These are phyloP conservation scores for Chrysoporthe deuterocubensis DNA, from an alignment of 2,329 filamentous ascomycete genomes.

Conservation along the genomic window DNA sequence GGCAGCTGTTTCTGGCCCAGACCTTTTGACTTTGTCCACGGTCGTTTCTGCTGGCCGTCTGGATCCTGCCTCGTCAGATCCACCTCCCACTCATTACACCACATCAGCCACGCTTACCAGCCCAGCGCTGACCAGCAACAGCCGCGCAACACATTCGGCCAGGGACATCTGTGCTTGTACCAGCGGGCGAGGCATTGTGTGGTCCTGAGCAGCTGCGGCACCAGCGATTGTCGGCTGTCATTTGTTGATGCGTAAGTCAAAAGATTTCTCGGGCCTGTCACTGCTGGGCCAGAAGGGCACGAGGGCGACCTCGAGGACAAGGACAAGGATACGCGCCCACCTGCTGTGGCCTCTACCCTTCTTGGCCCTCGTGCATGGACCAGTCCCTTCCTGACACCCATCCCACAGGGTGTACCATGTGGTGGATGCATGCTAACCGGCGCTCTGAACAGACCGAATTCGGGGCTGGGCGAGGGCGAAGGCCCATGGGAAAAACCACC, in stretches of 20 bases:
- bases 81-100: neutral
- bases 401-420: neutral
- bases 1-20: neutral
- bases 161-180: neutral
- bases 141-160: neutral
- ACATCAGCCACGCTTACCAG: neutral
- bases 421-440: conserved; percentile 8
- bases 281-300: conserved; percentile 3
- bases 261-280: conserved; percentile 8
- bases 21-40: neutral
- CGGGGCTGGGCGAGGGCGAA: conserved; percentile 37
- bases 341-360: neutral
- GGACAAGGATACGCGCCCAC: neutral
- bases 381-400: neutral
- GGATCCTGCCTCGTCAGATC: neutral
- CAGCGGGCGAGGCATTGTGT: neutral
- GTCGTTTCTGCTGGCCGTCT: neutral
- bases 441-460: conserved; percentile 34
- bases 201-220: neutral
- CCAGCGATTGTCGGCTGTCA: conserved; percentile 18
- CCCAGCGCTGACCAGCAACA: neutral
- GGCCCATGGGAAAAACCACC: conserved; percentile 34
- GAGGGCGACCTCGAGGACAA: neutral
- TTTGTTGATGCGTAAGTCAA: conserved; percentile 29
- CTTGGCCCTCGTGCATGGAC: neutral